Base-by-base conservation (phyloP, 257 asterid species). In the Marsdenia floribunda region DNA sequence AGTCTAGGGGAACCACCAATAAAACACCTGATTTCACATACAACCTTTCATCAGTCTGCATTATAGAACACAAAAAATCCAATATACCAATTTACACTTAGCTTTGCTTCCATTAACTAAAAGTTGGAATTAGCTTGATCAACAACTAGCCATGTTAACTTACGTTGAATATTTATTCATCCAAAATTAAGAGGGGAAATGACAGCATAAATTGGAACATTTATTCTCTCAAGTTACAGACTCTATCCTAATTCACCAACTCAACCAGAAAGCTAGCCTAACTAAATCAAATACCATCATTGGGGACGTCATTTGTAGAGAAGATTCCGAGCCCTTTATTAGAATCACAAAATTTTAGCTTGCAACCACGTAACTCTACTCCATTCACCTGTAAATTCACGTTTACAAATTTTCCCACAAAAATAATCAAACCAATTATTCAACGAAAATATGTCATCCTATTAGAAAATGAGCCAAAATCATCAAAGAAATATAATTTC, bases 251-350 rank as follows among this genome's bases (percentile, higher is more conserved):
- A 49, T 40, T 74, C 67, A n/a, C 18, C 35, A 15, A 57, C 16
- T 44, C 64, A 73, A 42, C 37, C 22, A 33, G n/a, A 52, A 52
- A 71, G 54, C 40, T 26, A 26, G 40, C 26, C 37, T 13, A 29
- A 63, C 68, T 13, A 26, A 70, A 29, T 10, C 50, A 66, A 38
- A 22, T 65, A 38, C 13, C 85, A 92, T 97, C 99, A 75, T 95
- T 84, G 58, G 86, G 69, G n/a, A 63, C 81, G 40, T 85, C 86
- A 70, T 84, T 70, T 24, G 96, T 84, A 44, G 90, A 75, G 83
- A 87, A 94, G 59, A 94, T 80, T 69, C 99, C 98, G 68, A 88
- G 89, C 44, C 99, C 92, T 83, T 89, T 92, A 69, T 29, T 87
- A 55, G 93, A 87, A 80, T 81, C 81, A 85, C 87, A 86, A 93